Evolutionary conservation across 331 rosid genomes (phyloP).

Genomic region (Stylosanthes scabra): DNA sequence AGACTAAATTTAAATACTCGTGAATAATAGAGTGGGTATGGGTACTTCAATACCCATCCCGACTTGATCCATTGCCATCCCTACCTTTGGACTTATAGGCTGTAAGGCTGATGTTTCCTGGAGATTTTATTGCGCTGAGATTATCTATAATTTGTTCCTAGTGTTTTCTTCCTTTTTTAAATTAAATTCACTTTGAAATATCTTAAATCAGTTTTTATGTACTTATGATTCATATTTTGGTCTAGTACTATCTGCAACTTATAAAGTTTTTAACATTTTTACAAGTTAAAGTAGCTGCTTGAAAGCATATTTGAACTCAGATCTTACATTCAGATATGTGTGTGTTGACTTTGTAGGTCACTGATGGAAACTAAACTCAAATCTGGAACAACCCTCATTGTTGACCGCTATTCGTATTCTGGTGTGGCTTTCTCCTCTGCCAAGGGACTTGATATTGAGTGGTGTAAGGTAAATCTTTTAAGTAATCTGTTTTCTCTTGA

Average conservation of each 20-base stretch:
- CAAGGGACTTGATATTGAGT: slow-evolving; percentile 82
- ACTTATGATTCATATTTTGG: slow-evolving; percentile 5
- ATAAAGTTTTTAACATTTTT: too few relatives aligned
- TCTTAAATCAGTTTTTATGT: background rate
- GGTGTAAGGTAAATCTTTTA: slow-evolving; percentile 81
- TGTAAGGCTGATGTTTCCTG: too few relatives aligned
- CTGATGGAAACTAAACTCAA: slow-evolving; percentile 86
- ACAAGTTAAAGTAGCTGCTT: background rate
- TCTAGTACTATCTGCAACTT: background rate
- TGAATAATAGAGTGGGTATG: too few relatives aligned
- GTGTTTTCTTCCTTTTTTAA: too few relatives aligned
- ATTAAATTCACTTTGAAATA: too few relatives aligned
- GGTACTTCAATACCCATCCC: too few relatives aligned
- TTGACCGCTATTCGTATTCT: slow-evolving; percentile 94
- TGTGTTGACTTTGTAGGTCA: slow-evolving; percentile 64
- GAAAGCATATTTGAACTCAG: slow-evolving; percentile 7
- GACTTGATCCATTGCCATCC: too few relatives aligned
- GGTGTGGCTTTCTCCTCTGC: slow-evolving; percentile 96
- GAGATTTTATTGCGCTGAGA: slow-evolving; percentile 14
- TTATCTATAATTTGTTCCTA: too few relatives aligned
- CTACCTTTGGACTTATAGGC: too few relatives aligned
- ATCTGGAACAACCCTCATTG: slow-evolving; percentile 83
- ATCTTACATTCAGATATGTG: too few relatives aligned
- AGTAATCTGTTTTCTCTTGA: background rate
- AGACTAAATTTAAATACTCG: too few relatives aligned